phyloP scores from a whole-genome alignment of 1,284 basidiomycete species.

The Moniliella sp. region DNA sequence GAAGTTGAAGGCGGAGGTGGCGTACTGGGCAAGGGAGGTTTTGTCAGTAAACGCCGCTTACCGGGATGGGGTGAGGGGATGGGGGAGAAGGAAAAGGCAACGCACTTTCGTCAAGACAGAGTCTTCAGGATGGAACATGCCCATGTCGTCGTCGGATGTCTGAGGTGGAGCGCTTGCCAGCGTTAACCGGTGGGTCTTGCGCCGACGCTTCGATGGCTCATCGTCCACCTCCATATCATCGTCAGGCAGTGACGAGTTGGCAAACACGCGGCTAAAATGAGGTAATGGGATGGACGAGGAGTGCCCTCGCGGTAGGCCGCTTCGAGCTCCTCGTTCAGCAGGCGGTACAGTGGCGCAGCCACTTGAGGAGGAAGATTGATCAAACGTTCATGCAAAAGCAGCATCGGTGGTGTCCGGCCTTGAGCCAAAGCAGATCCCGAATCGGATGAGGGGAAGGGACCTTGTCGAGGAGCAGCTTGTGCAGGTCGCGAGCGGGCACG shows the following conservation, averaged over 20 bases:
- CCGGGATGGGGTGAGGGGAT: too few species aligned
- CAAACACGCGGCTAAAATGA: slow-evolving; percentile 27
- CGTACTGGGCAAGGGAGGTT: neutral
- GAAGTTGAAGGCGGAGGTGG: neutral
- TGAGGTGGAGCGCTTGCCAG: too few species aligned
- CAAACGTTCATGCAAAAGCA: slow-evolving; percentile 28
- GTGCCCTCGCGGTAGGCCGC: neutral
- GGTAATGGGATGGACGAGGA: slow-evolving; percentile 8
- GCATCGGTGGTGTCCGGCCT: too few species aligned
- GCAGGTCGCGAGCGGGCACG: too few species aligned
- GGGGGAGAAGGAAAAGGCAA: too few species aligned
- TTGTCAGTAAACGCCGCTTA: too few species aligned
- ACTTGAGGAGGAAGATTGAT: slow-evolving; percentile 26
- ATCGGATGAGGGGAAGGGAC: too few species aligned
- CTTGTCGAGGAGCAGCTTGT: too few species aligned
- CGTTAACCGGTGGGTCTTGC: neutral
- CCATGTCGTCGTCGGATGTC: slow-evolving; percentile 14
- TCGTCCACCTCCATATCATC: slow-evolving; percentile 11
- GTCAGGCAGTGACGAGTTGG: slow-evolving; percentile 19
- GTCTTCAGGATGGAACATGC: slow-evolving; percentile 27
- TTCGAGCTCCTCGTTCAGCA: slow-evolving; percentile 18
- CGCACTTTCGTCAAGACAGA: slow-evolving; percentile 10
- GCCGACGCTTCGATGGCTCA: neutral
- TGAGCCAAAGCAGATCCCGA: too few species aligned
- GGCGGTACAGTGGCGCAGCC: slow-evolving; percentile 22